Conservation (phyloP, 2,329 filamentous ascomycete species). For the Berkeleyomyces basicola region DNA sequence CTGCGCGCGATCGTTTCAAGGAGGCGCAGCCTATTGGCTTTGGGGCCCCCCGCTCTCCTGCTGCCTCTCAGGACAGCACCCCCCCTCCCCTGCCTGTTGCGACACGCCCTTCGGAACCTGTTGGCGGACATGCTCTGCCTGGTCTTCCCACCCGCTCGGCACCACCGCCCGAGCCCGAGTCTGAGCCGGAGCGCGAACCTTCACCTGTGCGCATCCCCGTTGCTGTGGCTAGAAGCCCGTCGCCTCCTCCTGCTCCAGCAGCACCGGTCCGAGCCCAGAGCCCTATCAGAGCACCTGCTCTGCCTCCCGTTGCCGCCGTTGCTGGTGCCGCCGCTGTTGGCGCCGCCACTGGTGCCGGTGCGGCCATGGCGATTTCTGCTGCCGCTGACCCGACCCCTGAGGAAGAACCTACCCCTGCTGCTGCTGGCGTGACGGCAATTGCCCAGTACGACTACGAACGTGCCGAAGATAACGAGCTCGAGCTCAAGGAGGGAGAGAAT, state of each 20-base stretch:
- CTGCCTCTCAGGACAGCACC: slow-evolving; percentile 27
- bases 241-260: slow-evolving; percentile 21
- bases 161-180: slow-evolving; percentile 33
- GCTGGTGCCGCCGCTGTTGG: slow-evolving; percentile 11
- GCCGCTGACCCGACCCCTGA: neutral
- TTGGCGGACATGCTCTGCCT: slow-evolving; percentile 62
- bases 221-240: slow-evolving; percentile 52
- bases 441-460: slow-evolving; percentile 95
- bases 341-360: slow-evolving; percentile 1
- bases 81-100: slow-evolving; percentile 22
- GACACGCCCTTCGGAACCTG: slow-evolving; percentile 45
- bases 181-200: slow-evolving; percentile 41
- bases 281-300: slow-evolving; percentile 12
- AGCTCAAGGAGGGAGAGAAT: slow-evolving; percentile 72
- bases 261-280: slow-evolving; percentile 21
- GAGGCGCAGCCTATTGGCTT: slow-evolving; percentile 54
- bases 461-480: slow-evolving; percentile 91
- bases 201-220: slow-evolving; percentile 78
- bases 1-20: slow-evolving; percentile 71
- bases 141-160: slow-evolving; percentile 50
- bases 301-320: slow-evolving; percentile 7
- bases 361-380: neutral
- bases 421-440: slow-evolving; percentile 49
- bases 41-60: slow-evolving; percentile 21
- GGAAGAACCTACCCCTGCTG: slow-evolving; percentile 2